Base-by-base conservation (phyloP, 1,139 yeast species). In the Candida buenavistaensis region DNA sequence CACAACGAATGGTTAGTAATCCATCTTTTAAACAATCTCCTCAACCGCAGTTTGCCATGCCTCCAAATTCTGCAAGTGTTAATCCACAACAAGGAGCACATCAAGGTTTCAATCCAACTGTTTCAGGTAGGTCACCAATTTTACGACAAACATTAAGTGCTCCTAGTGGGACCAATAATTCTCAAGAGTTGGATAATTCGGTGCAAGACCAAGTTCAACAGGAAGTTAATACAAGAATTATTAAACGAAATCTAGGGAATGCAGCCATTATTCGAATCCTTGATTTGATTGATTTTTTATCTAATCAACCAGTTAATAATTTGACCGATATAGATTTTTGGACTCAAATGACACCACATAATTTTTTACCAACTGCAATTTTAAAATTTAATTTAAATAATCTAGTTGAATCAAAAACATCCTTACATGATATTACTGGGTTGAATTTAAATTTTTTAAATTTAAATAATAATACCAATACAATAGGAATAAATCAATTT, bases 181-280 rank as follows among this genome's bases (percentile, higher is more conserved):
- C 19, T 11, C 35, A 26, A 27, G 33, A 32, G 2, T 14, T 25
- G 5, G 28, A 31, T n/a, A 16, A 14, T 13, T n/a, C 28, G 10
- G 14, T 28, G 11, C 26, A 24, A 8, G 38, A 33, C 8, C 43
- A 39, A 27, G 19, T 34, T 23, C 68, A 62, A 37, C 62, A 55
- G 36, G 72, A 66, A 33, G 37, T 64, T 7, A 65, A 66, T 38
- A 54, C 67, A 5, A 56, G 67, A 32, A 55, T 68, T 11, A 55
- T 64, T 41, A 66, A 65, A 40, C 49, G 73, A 17, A 68, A 68
- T 41, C 40, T 68, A 32, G 75, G 75, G 3, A 69, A 68, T 51
- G 70, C 75, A n/a, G 74, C 66, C 10, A 66, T 62, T 21, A 54
- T 70, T 46, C 51, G 74, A 23, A 50, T 68, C 7, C 53, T 66